Base-by-base conservation (phyloP, 2,329 filamentous ascomycete genomes). In the Bipolaris sorokiniana region DNA sequence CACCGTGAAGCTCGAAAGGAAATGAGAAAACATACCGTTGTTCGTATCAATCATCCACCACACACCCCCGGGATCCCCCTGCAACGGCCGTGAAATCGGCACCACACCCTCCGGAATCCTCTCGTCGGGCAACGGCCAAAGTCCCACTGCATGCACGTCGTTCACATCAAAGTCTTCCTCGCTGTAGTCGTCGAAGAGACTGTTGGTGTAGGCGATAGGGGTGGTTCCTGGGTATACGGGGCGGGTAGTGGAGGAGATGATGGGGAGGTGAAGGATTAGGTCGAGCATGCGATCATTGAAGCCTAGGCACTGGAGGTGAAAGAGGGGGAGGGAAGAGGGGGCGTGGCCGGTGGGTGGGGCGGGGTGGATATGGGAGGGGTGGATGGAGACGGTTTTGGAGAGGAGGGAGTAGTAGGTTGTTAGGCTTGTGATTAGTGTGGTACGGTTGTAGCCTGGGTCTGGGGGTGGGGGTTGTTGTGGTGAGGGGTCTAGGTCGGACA, bases 1-100 rank as follows among this genome's bases (percentile, higher is more conserved):
- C 22, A 5, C 22, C 5, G 22, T 22, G 22, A 22, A 22, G 22
- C 2, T 22, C 2, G 22, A 22, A 22, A 22, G 22, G 22, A 22
- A 22, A 22, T 2, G 26, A 9, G 26, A 5, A 10, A 7, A 50
- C 37, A 13, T 13, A 51, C 48, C 38, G n/a, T 34, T 51, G 5
- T 51, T 51, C 3, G 38, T 51, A 33, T 51, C 48, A n/a, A 51
- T 6, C 37, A 50, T 41, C 48, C 48, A 50, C 48, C 48, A 50
- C 7, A 23, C 42, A 31, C 26, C 48, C 26, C 15, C 10, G 5
- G n/a, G 9, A 13, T 22, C 26, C 20, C 22, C 23, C 13, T 34
- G 18, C 11, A 23, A 7, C n/a, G 28, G 13, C 13, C 18, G 28
- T 7, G 38, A 45, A 15, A 45, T 7, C 16, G 40, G 49, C 5